A percentile compares a stretch with the other conserved stretches of the same genome.
Conservation (phyloP, 140 eudicot species). For the Flaveria floridana region DNA sequence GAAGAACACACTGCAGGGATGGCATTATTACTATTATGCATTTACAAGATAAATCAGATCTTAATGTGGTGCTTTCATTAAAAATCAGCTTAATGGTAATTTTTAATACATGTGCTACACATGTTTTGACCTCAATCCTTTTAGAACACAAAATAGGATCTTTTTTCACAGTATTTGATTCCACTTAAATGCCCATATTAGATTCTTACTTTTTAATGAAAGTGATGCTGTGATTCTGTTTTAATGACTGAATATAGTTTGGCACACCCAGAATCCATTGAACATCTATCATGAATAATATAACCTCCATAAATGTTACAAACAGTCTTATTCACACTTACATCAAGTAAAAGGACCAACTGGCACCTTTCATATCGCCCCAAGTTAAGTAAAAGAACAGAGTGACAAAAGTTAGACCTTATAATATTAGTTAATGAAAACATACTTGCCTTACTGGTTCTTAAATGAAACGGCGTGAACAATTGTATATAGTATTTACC, state of each 20-base stretch:
- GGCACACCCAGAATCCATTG: neutral
- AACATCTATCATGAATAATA: neutral
- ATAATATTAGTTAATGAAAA: neutral
- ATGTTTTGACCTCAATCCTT: conserved; percentile 1
- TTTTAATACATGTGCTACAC: neutral
- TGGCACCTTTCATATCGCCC: neutral
- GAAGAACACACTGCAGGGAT: conserved; percentile 20
- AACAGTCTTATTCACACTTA: conserved; percentile 1
- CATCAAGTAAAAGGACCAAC: neutral
- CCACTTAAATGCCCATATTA: neutral
- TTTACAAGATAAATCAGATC: neutral
- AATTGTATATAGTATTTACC: too few species aligned
- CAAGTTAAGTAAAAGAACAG: neutral
- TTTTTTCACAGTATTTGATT: neutral
- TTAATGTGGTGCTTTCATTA: neutral
- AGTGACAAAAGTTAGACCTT: neutral
- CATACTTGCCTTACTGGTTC: neutral
- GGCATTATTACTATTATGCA: neutral
- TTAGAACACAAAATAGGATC: neutral
- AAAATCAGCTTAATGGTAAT: conserved; percentile 3
- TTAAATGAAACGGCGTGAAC: neutral
- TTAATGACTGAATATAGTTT: neutral
- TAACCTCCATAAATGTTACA: conserved; percentile 2
- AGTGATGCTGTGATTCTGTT: conserved; percentile 5
- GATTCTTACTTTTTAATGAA: neutral